Conservation (phyloP, 1,139 yeast species). For the Scheffersomyces insectosa region DNA sequence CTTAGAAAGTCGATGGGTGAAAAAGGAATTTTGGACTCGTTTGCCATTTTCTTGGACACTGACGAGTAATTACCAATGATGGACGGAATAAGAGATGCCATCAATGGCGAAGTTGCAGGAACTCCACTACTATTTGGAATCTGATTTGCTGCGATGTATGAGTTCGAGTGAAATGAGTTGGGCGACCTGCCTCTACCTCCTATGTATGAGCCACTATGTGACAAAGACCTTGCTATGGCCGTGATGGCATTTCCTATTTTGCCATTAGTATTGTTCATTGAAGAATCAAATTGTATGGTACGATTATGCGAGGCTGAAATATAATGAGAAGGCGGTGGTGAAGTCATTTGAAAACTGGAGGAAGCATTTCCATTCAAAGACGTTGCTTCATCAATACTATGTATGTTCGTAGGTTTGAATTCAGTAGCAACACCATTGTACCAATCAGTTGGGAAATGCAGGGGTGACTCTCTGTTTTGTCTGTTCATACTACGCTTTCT, state of each 20-base stretch:
- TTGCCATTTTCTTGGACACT: constrained; percentile 35
- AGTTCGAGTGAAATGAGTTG: constrained; percentile 4
- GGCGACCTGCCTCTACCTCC: background rate
- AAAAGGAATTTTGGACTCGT: constrained; percentile 41
- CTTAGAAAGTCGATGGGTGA: constrained; percentile 44
- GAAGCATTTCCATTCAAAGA: constrained; percentile 4
- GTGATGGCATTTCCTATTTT: constrained; percentile 17
- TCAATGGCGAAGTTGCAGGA: constrained; percentile 17
- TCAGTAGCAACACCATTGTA: constrained; percentile 23
- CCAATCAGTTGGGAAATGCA: constrained; percentile 41
- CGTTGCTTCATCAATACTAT: constrained; percentile 8
- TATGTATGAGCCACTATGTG: constrained; percentile 8
- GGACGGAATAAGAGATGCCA: constrained; percentile 44
- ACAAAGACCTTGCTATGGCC: constrained; percentile 21
- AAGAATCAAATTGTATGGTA: background rate
- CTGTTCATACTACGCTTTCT: background rate
- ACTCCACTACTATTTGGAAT: constrained; percentile 5
- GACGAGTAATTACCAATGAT: constrained; percentile 44
- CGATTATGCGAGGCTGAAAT: constrained; percentile 16
- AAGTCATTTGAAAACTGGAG: constrained; percentile 3
- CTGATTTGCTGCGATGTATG: constrained; percentile 2
- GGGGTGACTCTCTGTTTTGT: constrained; percentile 1
- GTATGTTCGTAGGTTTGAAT: background rate
- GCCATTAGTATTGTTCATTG: constrained; percentile 3
- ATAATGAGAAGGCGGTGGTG: constrained; percentile 31